A percentile compares a stretch with the other conserved stretches of the same genome.
Conservation (phyloP, 331 rosid genomes). For the Acacia concinna region DNA sequence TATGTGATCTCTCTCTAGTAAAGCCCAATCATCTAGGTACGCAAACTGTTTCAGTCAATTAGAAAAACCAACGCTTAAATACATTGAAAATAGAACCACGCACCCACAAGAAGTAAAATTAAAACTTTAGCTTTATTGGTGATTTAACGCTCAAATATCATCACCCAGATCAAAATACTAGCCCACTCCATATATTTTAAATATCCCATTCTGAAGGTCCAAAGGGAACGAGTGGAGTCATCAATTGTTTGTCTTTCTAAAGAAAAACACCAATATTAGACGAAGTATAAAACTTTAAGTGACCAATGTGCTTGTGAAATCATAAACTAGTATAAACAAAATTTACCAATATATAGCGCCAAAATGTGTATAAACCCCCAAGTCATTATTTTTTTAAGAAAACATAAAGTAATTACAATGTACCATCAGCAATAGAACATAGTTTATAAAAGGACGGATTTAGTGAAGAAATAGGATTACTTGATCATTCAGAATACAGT, state of each 20-base stretch:
- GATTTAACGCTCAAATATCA: conserved; percentile 18
- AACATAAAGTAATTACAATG: conserved; percentile 10
- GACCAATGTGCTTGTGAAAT: neutral
- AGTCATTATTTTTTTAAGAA: neutral
- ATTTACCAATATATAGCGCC: conserved; percentile 14
- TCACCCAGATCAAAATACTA: conserved; percentile 13
- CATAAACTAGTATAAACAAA: conserved; percentile 22
- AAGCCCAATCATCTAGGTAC: conserved; percentile 80
- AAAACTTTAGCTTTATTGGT: conserved; percentile 22
- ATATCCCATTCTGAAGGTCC: neutral
- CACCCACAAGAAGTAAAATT: conserved; percentile 8
- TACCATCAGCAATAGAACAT: conserved; percentile 8
- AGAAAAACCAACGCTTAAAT: conserved; percentile 30
- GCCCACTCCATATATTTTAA: conserved; percentile 12
- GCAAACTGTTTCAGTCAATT: conserved; percentile 55
- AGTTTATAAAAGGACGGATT: conserved; percentile 11
- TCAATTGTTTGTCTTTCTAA: neutral
- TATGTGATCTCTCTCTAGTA: conserved; percentile 66
- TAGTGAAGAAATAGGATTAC: conserved; percentile 49
- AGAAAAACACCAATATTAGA: neutral
- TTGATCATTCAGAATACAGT: conserved; percentile 73
- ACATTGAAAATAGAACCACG: conserved; percentile 2
- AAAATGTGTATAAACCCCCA: conserved; percentile 6
- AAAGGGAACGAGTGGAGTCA: conserved; percentile 13
- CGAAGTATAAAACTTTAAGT: neutral